Evolutionary conservation across 495 filamentous ascomycete genomes (phyloP).

Genomic region (Hypoxylon perforatum): DNA sequence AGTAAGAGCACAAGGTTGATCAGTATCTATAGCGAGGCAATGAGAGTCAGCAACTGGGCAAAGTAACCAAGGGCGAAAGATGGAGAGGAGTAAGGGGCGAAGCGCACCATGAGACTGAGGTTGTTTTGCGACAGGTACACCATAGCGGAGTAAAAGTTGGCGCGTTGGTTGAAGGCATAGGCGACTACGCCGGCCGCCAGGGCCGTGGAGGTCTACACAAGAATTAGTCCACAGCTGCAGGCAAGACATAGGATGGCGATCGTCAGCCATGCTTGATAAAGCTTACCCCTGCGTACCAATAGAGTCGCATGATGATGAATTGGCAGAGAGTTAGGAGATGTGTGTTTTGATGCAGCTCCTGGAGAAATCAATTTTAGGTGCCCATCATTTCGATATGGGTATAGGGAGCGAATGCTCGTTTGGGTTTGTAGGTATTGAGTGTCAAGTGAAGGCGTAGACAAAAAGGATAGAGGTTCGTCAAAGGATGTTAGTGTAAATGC

Average conservation of each 20-base stretch:
- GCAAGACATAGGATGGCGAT: constrained; percentile 12
- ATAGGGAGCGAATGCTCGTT: constrained; percentile 10
- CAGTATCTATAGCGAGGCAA: constrained; percentile 69
- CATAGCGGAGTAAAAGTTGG: constrained; percentile 97
- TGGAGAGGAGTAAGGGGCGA: constrained; percentile 1
- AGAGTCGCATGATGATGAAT: constrained; percentile 62
- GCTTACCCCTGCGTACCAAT: constrained; percentile 68
- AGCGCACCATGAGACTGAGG: constrained; percentile 86
- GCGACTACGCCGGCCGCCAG: constrained; percentile 84
- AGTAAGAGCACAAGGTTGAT: constrained; percentile 86
- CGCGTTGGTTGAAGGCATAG: constrained; percentile 90
- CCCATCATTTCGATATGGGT: constrained; percentile 39
- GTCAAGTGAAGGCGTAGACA: constrained; percentile 3
- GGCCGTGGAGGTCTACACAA: constrained; percentile 73
- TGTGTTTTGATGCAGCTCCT: constrained; percentile 38
- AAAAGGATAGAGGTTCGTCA: background rate
- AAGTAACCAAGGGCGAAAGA: background rate
- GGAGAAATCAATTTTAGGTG: constrained; percentile 36
- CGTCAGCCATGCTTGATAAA: constrained; percentile 16
- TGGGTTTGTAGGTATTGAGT: constrained; percentile 16
- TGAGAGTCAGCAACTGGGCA: constrained; percentile 22
- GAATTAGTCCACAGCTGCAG: constrained; percentile 26
- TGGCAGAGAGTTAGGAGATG: constrained; percentile 30
- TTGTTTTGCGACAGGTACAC: constrained; percentile 97
- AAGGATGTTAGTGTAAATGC: constrained; percentile 31